Evolutionary conservation across 1,284 basidiomycete genomes (phyloP), one percentile per base, ranked within the genome.

Genomic region (Sporisorium scitamineum): DNA sequence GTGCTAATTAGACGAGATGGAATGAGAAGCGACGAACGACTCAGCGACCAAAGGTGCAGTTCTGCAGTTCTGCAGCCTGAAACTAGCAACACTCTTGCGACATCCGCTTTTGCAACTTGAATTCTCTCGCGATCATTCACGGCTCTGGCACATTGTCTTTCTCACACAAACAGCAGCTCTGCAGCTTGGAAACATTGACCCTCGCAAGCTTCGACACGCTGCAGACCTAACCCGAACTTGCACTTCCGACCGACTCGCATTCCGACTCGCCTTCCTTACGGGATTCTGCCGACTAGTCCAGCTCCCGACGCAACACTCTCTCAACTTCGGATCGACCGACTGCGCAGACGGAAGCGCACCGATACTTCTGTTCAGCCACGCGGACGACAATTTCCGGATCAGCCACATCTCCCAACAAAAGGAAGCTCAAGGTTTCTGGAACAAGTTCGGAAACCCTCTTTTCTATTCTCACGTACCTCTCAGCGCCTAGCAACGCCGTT

Each of bases 401-500:
- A 34, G 32, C 24, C 6, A 24, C 52, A 41, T 27, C 24, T n/a
- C 26, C 11, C 41, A 20, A n/a, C 26, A 22, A 42, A 24, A 27
- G 18, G 24, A 50, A 34, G 34, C 37, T 39, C 22, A 45, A 34
- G 31, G 29, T 29, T n/a, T 26, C 22, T 32, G 5, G 34, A 27
- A 42, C 47, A 51, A 58, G 34, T 37, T 58, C 47, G 39, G 16
- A 26, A 37, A 29, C 54, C 16, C n/a, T 22, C 24, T 31, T 10
- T 50, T 42, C 24, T 16, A 44, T 53, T 34, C 44, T 47, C 54
- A 69, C 66, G 51, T 37, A 31, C 7, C 39, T 18, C 39, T 42
- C 20, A 20, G 42, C 50, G 26, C 31, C 18, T 20, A 13, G 1
- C 37, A 24, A 32, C 31, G 44, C 51, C 34, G 11, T 54, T 51